A percentile compares a stretch with the other conserved stretches of the same genome.
phyloP scores from a whole-genome alignment of 345 rosid genomes.

The Viola odorata region DNA sequence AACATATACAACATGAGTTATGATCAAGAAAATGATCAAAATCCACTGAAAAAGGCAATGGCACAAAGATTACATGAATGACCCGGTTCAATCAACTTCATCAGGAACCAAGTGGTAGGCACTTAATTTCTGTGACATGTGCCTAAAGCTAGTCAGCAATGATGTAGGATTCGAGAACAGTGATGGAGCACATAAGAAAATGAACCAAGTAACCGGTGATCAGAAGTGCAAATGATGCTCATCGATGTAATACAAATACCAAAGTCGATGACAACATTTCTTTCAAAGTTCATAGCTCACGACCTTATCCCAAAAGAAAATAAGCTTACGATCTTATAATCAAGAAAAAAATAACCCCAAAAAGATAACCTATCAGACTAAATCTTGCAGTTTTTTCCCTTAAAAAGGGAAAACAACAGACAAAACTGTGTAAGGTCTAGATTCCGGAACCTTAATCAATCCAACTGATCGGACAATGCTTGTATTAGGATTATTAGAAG shows the following conservation, averaged over 20 bases:
- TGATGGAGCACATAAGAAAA: too few relatives aligned
- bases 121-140: neutral
- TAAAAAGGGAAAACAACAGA: slow-evolving; percentile 8
- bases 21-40: too few relatives aligned
- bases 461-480: neutral
- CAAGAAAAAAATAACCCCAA: neutral
- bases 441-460: slow-evolving; percentile 7
- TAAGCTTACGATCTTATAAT: neutral
- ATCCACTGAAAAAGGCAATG: too few relatives aligned
- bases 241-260: too few relatives aligned
- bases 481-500: slow-evolving; percentile 4
- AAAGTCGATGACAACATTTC: too few relatives aligned
- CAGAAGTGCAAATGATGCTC: too few relatives aligned
- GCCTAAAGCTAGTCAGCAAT: too few relatives aligned
- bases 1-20: too few relatives aligned
- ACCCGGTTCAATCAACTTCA: neutral
- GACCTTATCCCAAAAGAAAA: too few relatives aligned
- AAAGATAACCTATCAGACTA: neutral
- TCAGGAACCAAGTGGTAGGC: neutral
- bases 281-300: too few relatives aligned
- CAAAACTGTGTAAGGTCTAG: slow-evolving; percentile 14
- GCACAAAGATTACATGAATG: neutral
- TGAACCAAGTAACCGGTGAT: too few relatives aligned
- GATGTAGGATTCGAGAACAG: too few relatives aligned
- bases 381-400: neutral